Percentiles rank a stretch among this genome's conserved stretches.
Evolutionary conservation across 345 rosid genomes (phyloP).

Genomic region (Gossypium ekmanianum): DNA sequence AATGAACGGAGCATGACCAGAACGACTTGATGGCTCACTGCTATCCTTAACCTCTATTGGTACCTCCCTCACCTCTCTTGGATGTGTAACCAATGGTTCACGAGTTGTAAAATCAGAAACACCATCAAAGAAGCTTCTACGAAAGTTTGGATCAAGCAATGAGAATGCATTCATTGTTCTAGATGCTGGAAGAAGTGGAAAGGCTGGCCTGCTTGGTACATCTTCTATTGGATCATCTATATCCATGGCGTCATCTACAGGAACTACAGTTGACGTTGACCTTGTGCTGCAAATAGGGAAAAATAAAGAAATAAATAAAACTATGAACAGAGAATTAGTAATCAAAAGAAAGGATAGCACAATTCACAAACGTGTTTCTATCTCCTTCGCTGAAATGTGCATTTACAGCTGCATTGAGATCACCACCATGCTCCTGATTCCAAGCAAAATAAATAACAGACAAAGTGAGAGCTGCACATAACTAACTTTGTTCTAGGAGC

Average conservation of each 20-base stretch:
- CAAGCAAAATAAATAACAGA: slow-evolving; percentile 18
- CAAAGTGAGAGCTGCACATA: slow-evolving; percentile 14
- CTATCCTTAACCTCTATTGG: slow-evolving; percentile 82
- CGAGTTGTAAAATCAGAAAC: slow-evolving; percentile 38
- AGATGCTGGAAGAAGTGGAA: slow-evolving; percentile 35
- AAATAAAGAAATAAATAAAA: background rate
- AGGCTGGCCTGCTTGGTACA: slow-evolving; percentile 33
- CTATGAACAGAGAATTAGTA: background rate
- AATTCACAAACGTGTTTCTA: slow-evolving; percentile 43
- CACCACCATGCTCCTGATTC: slow-evolving; percentile 78
- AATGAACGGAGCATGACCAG: slow-evolving; percentile 56
- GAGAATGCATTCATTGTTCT: slow-evolving; percentile 40
- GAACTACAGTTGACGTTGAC: slow-evolving; percentile 34
- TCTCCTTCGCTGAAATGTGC: slow-evolving; percentile 87
- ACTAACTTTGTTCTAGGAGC: background rate
- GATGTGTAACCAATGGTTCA: slow-evolving; percentile 66
- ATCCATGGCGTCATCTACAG: slow-evolving; percentile 71
- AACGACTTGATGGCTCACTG: slow-evolving; percentile 40
- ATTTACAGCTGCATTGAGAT: slow-evolving; percentile 93
- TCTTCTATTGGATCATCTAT: slow-evolving; percentile 66
- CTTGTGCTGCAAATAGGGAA: slow-evolving; percentile 27
- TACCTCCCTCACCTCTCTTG: slow-evolving; percentile 80
- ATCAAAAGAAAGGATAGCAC: slow-evolving; percentile 3
- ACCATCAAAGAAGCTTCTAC: slow-evolving; percentile 37
- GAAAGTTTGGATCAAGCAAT: slow-evolving; percentile 43